phyloP scores from a whole-genome alignment of 768 basidiomycete genomes.

The Boletellus ananas region DNA sequence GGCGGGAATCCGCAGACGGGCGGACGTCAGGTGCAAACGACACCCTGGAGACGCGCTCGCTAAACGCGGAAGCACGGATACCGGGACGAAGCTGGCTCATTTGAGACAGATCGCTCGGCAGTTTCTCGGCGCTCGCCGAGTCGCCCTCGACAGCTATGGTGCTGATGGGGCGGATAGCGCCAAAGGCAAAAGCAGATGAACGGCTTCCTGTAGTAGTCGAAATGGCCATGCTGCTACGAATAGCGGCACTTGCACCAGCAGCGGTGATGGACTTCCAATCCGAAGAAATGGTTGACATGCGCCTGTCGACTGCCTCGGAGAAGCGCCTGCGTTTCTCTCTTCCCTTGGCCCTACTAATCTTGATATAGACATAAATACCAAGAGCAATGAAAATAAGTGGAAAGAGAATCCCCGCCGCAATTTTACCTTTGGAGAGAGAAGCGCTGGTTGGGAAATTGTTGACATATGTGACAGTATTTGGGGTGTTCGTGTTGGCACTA shows the following conservation, averaged over 20 bases:
- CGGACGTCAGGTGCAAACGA: slow-evolving; percentile 66
- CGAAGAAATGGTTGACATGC: slow-evolving; percentile 76
- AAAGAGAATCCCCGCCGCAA: slow-evolving; percentile 63
- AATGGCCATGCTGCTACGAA: slow-evolving; percentile 63
- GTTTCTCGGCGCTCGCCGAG: slow-evolving; percentile 32
- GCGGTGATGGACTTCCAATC: slow-evolving; percentile 75
- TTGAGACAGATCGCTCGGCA: slow-evolving; percentile 35
- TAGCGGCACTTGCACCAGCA: slow-evolving; percentile 69
- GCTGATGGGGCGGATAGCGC: slow-evolving; percentile 48
- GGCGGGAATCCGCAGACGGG: slow-evolving; percentile 43
- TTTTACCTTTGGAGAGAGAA: slow-evolving; percentile 47
- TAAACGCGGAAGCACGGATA: slow-evolving; percentile 46
- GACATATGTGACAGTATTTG: slow-evolving; percentile 38
- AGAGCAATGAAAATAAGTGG: slow-evolving; percentile 56
- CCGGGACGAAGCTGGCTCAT: slow-evolving; percentile 52
- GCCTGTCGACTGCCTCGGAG: slow-evolving; percentile 67
- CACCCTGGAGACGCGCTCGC: slow-evolving; percentile 55
- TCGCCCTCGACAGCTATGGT: slow-evolving; percentile 43
- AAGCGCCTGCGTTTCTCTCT: slow-evolving; percentile 54
- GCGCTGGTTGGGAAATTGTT: slow-evolving; percentile 34
- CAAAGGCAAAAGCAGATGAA: slow-evolving; percentile 53
- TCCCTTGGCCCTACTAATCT: slow-evolving; percentile 45
- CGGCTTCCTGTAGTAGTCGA: slow-evolving; percentile 31
- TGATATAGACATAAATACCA: slow-evolving; percentile 48
- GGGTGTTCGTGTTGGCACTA: slow-evolving; percentile 38